A percentile compares a stretch with the other conserved stretches of the same genome.
Conservation (phyloP, 257 asterid genomes). For the Primulina huaijiensis region DNA sequence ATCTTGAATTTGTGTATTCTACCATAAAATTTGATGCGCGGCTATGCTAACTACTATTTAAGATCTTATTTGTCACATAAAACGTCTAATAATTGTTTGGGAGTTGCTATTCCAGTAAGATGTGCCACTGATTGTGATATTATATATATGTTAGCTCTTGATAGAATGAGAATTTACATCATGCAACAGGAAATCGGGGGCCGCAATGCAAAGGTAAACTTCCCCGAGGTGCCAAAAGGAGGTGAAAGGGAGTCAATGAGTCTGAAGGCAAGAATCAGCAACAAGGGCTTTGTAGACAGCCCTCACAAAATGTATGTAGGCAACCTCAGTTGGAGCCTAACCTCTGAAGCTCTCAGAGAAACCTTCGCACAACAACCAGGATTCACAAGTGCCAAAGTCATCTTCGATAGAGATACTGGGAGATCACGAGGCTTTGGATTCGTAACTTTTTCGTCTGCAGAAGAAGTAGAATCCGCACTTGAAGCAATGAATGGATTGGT, state of each 20-base stretch:
- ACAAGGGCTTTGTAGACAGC: constrained; percentile 67
- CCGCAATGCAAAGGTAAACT: constrained; percentile 78
- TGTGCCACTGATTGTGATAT: no score
- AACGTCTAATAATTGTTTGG: no score
- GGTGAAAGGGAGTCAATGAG: constrained; percentile 81
- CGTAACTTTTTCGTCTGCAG: constrained; percentile 62
- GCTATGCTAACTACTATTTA: no score
- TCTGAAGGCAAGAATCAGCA: constrained; percentile 56
- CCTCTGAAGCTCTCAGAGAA: constrained; percentile 74
- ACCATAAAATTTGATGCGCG: no score
- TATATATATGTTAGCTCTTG: no score
- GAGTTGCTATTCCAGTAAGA: no score
- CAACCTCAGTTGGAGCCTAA: constrained; percentile 76
- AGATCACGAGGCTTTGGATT: constrained; percentile 91
- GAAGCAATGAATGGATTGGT: constrained; percentile 80
- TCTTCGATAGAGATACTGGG: constrained; percentile 69
- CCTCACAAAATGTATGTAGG: constrained; percentile 78
- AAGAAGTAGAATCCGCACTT: constrained; percentile 60
- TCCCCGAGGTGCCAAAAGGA: constrained; percentile 93
- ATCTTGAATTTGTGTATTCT: no score
- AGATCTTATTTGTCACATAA: no score
- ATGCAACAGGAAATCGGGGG: constrained; percentile 73
- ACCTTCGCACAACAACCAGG: constrained; percentile 69
- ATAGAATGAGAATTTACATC: no score
- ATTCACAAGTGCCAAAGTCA: constrained; percentile 69